A percentile compares a stretch with the other conserved stretches of the same genome.
Evolutionary conservation across 352 stramenopile genomes (phyloP).

Genomic region (Aphanomyces stellatus): DNA sequence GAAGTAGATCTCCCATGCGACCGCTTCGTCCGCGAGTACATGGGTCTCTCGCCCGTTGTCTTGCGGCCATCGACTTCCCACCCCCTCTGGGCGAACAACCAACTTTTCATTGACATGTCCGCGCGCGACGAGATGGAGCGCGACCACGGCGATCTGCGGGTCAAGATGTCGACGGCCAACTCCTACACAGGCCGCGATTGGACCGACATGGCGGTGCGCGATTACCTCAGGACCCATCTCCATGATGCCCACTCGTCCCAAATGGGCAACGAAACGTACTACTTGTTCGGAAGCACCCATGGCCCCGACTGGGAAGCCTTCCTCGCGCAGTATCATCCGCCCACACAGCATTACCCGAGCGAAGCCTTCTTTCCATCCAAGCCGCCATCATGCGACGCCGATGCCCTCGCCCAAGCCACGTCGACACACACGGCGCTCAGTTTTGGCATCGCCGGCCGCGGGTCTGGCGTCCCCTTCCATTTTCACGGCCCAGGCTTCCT

Average conservation of each 20-base stretch:
- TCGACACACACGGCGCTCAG: not conserved
- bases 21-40: not conserved
- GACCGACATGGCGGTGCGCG: not conserved
- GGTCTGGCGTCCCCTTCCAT: constrained; percentile 60
- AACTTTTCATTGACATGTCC: not conserved
- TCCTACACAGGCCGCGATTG: not conserved
- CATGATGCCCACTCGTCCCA: not conserved
- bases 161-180: constrained; percentile 10
- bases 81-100: not conserved
- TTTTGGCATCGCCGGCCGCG: constrained; percentile 50
- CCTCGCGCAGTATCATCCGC: constrained; percentile 35
- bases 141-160: not conserved
- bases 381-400: not conserved
- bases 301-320: constrained; percentile 37
- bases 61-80: not conserved
- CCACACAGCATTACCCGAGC: constrained; percentile 31
- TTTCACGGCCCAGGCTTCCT: constrained; percentile 60
- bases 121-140: not conserved
- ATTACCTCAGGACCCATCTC: constrained; percentile 1
- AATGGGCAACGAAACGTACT: constrained; percentile 63
- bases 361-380: constrained; percentile 31
- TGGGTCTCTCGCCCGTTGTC: not conserved
- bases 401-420: not conserved
- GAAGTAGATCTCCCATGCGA: not conserved
- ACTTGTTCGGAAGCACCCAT: constrained; percentile 70